Conservation (phyloP, 805 yeast genomes). For the Lipomyces kockii region DNA sequence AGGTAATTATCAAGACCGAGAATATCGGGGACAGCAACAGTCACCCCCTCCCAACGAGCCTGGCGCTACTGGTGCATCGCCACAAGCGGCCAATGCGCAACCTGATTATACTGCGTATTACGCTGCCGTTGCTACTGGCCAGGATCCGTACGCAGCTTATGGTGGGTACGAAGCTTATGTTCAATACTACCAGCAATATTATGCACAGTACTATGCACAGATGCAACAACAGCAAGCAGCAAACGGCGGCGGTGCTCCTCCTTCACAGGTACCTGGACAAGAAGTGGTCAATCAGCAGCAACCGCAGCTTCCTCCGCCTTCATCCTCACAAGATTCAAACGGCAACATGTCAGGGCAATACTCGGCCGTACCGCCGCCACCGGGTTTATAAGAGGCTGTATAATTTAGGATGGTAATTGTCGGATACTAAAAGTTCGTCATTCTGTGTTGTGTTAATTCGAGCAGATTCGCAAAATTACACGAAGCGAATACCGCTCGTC, state of each 20-base stretch:
- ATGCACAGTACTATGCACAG: conserved; percentile 36
- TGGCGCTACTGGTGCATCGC: conserved; percentile 7
- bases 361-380: conserved; percentile 10
- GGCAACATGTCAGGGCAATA: background rate
- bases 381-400: conserved; percentile 9
- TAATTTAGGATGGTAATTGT: background rate
- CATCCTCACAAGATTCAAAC: background rate
- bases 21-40: conserved; percentile 6
- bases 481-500: background rate
- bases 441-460: conserved; percentile 2
- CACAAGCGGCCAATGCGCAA: conserved; percentile 18
- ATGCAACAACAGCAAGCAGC: conserved; percentile 19
- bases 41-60: conserved; percentile 18
- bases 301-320: conserved; percentile 3
- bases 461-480: background rate
- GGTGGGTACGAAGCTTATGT: conserved; percentile 40
- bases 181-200: conserved; percentile 37
- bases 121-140: conserved; percentile 37
- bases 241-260: background rate
- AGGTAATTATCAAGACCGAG: conserved; percentile 11
- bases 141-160: conserved; percentile 40
- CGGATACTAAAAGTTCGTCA: background rate
- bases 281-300: background rate
- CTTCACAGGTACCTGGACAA: background rate
- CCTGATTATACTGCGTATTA: conserved; percentile 37